Base-by-base conservation (phyloP, 495 filamentous ascomycete species). In the Saxophila tyrrhenica region DNA sequence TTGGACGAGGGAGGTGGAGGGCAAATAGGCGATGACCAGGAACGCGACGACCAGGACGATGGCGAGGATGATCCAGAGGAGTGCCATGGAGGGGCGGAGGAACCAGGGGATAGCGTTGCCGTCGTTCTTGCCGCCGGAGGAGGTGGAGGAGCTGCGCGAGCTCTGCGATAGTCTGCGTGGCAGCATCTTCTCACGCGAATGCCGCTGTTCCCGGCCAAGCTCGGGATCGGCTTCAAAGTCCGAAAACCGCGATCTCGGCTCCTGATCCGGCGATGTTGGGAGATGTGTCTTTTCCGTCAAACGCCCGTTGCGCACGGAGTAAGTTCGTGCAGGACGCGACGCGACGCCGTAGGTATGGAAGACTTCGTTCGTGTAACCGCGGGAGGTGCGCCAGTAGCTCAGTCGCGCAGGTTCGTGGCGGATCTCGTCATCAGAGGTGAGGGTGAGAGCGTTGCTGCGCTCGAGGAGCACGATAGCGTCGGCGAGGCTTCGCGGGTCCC, bases 401-500 rank as follows among this genome's bases (percentile, higher is more conserved):
- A 95, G 75, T 22, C 81, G 76, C 52, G 90, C 79, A 7, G 60
- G 20, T 2, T 55, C 55, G 19, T 39, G 13, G 23, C 17, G 21
- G 13, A 48, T 47, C 8, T 44, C 42, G 20, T 60, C 57, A 32
- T 25, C 32, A 9, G 25, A n/a, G n/a, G 19, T 29, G 25, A 46
- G 51, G 35, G 72, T 72, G 29, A 87, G 70, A 13, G 81, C 79
- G 65, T 95, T 95, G 38, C 86, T 88, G 43, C 85, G 75, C 35
- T 88, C 83, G 16, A 94, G 75, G 10, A 94, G 69, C 2, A 81
- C 77, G 44, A 87, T 73, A 23, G 92, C 66, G 64, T 94, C 89
- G 10, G 85, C 89, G 21, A 94, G 68, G 15, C 81, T 87, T n/a
- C 80, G 69, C 1, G 86, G 78, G 65, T 90, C 87, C 89, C 89